These are phyloP conservation scores for Coniochaeta hoffmannii DNA, from an alignment of 2,329 filamentous ascomycete species.

Conservation along the genomic window DNA sequence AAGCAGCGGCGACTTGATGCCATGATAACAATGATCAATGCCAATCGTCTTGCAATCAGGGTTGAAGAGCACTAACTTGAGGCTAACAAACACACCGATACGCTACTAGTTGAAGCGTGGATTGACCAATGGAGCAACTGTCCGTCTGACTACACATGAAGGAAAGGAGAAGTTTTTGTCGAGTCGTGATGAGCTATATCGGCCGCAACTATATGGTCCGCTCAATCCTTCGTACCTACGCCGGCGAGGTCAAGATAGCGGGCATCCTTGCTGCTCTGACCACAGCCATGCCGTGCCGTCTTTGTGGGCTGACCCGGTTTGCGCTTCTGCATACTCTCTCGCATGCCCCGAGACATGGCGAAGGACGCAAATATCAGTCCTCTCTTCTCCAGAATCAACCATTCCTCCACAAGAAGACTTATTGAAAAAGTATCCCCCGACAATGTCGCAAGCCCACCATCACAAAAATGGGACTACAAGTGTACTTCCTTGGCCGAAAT, in stretches of 20 bases:
- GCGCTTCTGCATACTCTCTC: constrained; percentile 9
- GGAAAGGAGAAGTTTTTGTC: background rate
- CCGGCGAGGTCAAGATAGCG: background rate
- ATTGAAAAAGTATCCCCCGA: too few relatives aligned
- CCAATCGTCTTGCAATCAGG: background rate
- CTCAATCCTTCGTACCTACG: background rate
- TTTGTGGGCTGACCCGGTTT: constrained; percentile 13
- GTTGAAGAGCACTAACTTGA: background rate
- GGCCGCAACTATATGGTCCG: background rate
- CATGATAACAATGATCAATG: background rate
- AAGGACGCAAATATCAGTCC: background rate
- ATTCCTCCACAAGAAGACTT: too few relatives aligned
- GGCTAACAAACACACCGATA: background rate
- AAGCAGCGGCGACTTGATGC: background rate
- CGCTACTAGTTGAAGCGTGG: background rate
- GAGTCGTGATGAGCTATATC: background rate
- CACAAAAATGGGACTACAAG: background rate
- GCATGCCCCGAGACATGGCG: constrained; percentile 9
- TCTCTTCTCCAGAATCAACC: too few relatives aligned
- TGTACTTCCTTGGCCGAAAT: background rate
- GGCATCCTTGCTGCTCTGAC: constrained; percentile 7
- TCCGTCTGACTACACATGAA: background rate
- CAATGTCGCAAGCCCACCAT: too few relatives aligned
- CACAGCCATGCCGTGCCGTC: constrained; percentile 10
- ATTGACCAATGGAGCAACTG: background rate